Evolutionary conservation across 2,329 filamentous ascomycete species (phyloP).

Genomic region (Exophiala alcalophila): DNA sequence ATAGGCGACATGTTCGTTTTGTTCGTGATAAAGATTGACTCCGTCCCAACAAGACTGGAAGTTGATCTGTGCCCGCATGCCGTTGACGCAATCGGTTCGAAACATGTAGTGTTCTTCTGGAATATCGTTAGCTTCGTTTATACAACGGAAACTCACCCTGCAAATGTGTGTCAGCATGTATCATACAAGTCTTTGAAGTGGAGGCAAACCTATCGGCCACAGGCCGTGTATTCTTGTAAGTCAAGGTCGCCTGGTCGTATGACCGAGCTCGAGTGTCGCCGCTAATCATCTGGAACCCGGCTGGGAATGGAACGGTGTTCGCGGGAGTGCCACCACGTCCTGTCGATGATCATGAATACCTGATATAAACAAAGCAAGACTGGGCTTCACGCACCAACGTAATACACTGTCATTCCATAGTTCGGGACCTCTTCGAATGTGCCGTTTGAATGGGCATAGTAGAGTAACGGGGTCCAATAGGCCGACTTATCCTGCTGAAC

Average conservation of each 20-base stretch:
- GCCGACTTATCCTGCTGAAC: conserved; percentile 80
- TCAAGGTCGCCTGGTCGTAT: conserved; percentile 25
- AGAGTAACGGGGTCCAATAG: conserved; percentile 79
- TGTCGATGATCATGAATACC: conserved; percentile 32
- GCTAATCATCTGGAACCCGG: conserved; percentile 76
- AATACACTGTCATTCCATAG: conserved; percentile 48
- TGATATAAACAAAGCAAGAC: conserved; percentile 37
- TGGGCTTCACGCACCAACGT: conserved; percentile 30
- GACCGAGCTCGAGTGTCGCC: conserved; percentile 63
- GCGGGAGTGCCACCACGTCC: conserved; percentile 43
- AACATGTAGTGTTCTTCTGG: conserved; percentile 71
- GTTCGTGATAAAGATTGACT: conserved; percentile 52
- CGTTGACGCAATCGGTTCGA: conserved; percentile 72
- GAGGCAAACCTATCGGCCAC: conserved; percentile 72
- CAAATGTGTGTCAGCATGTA: conserved; percentile 2
- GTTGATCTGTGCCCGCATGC: conserved; percentile 77
- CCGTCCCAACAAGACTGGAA: conserved; percentile 91
- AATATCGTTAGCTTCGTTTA: conserved; percentile 56
- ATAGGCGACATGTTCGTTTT: conserved; percentile 71
- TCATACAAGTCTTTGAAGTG: conserved; percentile 59
- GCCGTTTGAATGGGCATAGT: conserved; percentile 71
- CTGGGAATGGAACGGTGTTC: conserved; percentile 68
- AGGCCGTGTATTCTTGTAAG: conserved; percentile 50
- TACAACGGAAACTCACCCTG: conserved; percentile 81
- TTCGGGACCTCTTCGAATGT: conserved; percentile 32